phyloP scores from a whole-genome alignment of 495 filamentous ascomycete species.

The Neurospora sp. region DNA sequence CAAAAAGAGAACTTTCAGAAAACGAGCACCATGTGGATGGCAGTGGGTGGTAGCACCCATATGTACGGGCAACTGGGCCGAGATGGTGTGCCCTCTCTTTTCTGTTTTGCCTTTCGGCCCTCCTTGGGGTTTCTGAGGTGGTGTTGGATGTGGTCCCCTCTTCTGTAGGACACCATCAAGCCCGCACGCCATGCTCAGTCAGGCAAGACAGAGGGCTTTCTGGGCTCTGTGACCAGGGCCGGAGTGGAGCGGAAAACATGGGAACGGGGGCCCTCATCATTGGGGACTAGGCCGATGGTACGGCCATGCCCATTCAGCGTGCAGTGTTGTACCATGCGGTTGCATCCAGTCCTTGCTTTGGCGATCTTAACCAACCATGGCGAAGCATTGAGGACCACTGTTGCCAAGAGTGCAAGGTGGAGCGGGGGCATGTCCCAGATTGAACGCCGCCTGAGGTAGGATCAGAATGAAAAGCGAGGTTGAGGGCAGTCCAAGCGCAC shows the following conservation, averaged over 20 bases:
- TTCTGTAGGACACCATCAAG: conserved; percentile 2
- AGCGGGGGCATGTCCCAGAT: conserved; percentile 9
- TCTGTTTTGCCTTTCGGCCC: conserved; percentile 1
- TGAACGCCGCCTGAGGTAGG: conserved; percentile 18
- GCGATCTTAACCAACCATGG: not conserved
- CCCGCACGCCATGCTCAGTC: not conserved
- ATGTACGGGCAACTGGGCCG: conserved; percentile 10
- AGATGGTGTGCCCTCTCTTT: conserved; percentile 5
- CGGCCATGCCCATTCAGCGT: conserved; percentile 3
- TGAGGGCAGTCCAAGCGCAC: not conserved
- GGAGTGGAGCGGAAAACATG: conserved; percentile 4
- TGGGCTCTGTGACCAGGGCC: not conserved
- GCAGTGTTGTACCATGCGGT: conserved; percentile 6
- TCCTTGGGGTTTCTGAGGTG: not conserved
- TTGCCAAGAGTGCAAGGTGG: conserved; percentile 3
- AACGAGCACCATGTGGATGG: not conserved
- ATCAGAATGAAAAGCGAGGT: not conserved
- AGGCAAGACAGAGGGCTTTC: conserved; percentile 2
- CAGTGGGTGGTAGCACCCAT: conserved; percentile 8
- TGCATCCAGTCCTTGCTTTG: conserved; percentile 5
- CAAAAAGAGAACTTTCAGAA: not conserved
- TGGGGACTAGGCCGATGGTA: conserved; percentile 3
- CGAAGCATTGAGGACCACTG: not conserved
- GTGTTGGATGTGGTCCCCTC: not conserved
- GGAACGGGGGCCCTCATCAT: conserved; percentile 8